Percentiles rank a stretch among this genome's conserved stretches.
Evolutionary conservation across 2,329 filamentous ascomycete species (phyloP).

Genomic region (Botrytis pseudocinerea): DNA sequence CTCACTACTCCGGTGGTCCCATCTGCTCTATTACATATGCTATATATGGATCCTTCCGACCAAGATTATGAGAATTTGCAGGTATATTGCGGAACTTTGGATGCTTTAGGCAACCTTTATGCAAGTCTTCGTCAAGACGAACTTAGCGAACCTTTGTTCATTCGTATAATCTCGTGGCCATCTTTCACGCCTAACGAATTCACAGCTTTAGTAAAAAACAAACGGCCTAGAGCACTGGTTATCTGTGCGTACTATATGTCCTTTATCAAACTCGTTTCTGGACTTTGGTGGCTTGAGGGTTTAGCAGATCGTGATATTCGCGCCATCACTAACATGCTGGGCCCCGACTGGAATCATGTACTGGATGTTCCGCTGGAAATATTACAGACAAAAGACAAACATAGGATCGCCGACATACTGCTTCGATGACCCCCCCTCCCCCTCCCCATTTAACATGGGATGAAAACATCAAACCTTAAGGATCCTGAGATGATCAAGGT

Average conservation of each 20-base stretch:
- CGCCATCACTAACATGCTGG: slow-evolving; percentile 24
- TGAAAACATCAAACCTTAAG: neutral
- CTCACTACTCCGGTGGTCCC: slow-evolving; percentile 32
- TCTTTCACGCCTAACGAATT: slow-evolving; percentile 27
- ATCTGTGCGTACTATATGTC: slow-evolving; percentile 31
- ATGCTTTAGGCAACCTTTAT: slow-evolving; percentile 36
- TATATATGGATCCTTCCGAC: slow-evolving; percentile 33
- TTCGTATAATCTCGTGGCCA: slow-evolving; percentile 36
- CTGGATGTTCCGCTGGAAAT: slow-evolving; percentile 26
- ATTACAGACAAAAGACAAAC: slow-evolving; percentile 17
- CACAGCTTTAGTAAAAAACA: slow-evolving; percentile 23
- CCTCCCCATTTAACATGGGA: neutral
- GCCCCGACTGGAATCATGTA: slow-evolving; percentile 23
- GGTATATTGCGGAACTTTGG: slow-evolving; percentile 33
- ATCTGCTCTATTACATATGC: slow-evolving; percentile 32
- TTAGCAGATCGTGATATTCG: slow-evolving; percentile 29
- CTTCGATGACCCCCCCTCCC: slow-evolving; percentile 22
- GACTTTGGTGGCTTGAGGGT: slow-evolving; percentile 33
- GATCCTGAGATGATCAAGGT: neutral
- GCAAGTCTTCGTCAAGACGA: slow-evolving; percentile 36
- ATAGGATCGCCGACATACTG: slow-evolving; percentile 35
- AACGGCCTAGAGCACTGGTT: slow-evolving; percentile 30
- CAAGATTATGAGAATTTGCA: slow-evolving; percentile 33
- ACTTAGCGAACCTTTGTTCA: slow-evolving; percentile 27
- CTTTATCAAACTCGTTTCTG: slow-evolving; percentile 30